Conservation (phyloP, 225 moss, liverwort and hornwort genomes). For the Anthoceros angustus region DNA sequence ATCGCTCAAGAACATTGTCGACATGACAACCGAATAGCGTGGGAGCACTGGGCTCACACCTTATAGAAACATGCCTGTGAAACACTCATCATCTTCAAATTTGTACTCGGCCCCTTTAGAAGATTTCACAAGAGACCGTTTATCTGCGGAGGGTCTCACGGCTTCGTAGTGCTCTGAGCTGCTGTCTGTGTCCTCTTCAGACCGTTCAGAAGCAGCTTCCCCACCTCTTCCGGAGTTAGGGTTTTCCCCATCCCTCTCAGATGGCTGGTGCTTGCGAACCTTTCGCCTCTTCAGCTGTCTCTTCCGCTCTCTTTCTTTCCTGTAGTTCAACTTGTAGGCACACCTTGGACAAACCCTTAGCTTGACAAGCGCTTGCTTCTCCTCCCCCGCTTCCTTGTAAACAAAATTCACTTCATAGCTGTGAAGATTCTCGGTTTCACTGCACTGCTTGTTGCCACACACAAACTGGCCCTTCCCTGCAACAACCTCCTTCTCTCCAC, state of each 20-base stretch:
- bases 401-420: slow-evolving; percentile 99
- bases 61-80: slow-evolving; percentile 83
- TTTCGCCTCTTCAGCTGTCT: slow-evolving; percentile 20
- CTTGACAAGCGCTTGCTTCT: slow-evolving; percentile 88
- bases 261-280: slow-evolving; percentile 11
- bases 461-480: slow-evolving; percentile 96
- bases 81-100: slow-evolving; percentile 61
- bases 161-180: background rate
- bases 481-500: slow-evolving; percentile 82
- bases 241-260: slow-evolving; percentile 19
- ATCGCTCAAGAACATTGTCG: too few relatives aligned
- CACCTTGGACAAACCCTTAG: slow-evolving; percentile 83
- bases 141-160: background rate
- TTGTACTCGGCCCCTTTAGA: slow-evolving; percentile 20
- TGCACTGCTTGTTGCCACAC: slow-evolving; percentile 89
- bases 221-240: slow-evolving; percentile 22
- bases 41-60: background rate
- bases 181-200: slow-evolving; percentile 6
- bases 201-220: slow-evolving; percentile 9
- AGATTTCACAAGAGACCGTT: background rate
- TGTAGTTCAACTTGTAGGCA: slow-evolving; percentile 77
- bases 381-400: slow-evolving; percentile 81
- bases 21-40: too few relatives aligned
- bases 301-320: slow-evolving; percentile 72
- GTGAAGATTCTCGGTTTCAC: slow-evolving; percentile 58